A percentile compares a stretch with the other conserved stretches of the same genome.
Evolutionary conservation across 2,329 filamentous ascomycete species (phyloP).

Genomic region (Colletotrichum zoysiae): DNA sequence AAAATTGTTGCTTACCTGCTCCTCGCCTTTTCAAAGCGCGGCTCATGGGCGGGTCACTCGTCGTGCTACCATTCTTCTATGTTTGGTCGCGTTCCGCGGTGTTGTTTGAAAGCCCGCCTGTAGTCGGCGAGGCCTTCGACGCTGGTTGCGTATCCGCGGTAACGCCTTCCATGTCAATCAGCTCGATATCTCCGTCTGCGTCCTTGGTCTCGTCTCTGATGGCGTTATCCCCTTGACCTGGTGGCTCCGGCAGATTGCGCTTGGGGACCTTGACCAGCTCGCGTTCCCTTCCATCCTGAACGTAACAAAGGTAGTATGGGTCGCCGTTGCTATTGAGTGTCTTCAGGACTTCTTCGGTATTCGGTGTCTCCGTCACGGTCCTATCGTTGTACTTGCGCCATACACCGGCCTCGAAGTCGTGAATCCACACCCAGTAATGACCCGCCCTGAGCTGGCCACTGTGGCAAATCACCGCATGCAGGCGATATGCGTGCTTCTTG

Average conservation of each 20-base stretch:
- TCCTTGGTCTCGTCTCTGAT: background rate
- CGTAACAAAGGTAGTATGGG: conserved; percentile 86
- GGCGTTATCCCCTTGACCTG: background rate
- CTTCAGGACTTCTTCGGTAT: conserved; percentile 76
- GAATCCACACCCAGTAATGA: conserved; percentile 98
- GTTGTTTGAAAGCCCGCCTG: no score
- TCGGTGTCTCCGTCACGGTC: conserved; percentile 76
- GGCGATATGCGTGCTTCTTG: conserved; percentile 77
- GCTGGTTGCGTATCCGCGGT: background rate
- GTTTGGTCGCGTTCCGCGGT: conserved; percentile 6
- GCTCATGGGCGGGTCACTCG: background rate
- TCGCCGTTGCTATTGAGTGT: conserved; percentile 77
- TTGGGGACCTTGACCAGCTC: conserved; percentile 61
- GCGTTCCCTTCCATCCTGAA: conserved; percentile 75
- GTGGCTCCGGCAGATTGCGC: conserved; percentile 3
- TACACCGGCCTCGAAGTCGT: conserved; percentile 80
- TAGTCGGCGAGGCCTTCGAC: background rate
- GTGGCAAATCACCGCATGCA: conserved; percentile 96
- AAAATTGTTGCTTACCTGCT: background rate
- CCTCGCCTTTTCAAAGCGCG: background rate
- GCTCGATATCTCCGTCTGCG: conserved; percentile 29
- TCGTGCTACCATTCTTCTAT: conserved; percentile 7
- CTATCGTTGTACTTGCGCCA: conserved; percentile 98
- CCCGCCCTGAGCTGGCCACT: conserved; percentile 79
- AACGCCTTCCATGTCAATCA: background rate